A percentile compares a stretch with the other conserved stretches of the same genome.
Evolutionary conservation across 306 rosid species (phyloP).

Genomic region (Purshia tridentata): DNA sequence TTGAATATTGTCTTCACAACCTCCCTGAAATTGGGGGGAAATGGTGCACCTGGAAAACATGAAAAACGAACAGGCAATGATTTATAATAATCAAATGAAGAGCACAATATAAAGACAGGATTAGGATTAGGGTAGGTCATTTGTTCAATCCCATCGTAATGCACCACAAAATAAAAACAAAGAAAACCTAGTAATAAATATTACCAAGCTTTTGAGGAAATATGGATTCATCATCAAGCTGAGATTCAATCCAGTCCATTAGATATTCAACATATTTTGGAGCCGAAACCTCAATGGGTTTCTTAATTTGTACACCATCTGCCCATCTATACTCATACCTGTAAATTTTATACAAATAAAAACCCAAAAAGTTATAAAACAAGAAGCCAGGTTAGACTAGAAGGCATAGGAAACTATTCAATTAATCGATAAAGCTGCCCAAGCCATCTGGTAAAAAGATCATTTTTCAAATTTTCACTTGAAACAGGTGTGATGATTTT

Average conservation of each 20-base stretch:
- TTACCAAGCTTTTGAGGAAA: constrained; percentile 99
- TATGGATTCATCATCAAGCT: constrained; percentile 97
- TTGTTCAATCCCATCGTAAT: too few relatives aligned
- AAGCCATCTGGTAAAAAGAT: not conserved
- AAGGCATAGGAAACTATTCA: not conserved
- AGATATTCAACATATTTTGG: constrained; percentile 98
- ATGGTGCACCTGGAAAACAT: constrained; percentile 73
- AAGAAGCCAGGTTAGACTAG: not conserved
- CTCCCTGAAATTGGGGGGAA: constrained; percentile 88
- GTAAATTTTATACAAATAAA: constrained; percentile 25
- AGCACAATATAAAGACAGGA: not conserved
- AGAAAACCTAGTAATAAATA: not conserved
- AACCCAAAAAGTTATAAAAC: constrained; percentile 12
- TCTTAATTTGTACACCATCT: constrained; percentile 95
- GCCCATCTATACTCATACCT: constrained; percentile 99
- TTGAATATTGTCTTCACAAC: constrained; percentile 98
- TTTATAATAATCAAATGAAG: constrained; percentile 15
- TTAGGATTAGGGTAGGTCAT: too few relatives aligned
- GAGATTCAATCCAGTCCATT: constrained; percentile 98
- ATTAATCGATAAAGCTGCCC: not conserved
- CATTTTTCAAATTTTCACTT: not conserved
- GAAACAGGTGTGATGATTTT: not conserved
- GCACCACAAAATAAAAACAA: not conserved
- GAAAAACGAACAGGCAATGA: not conserved
- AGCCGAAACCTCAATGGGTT: constrained; percentile 98